Conservation (phyloP, 2,329 filamentous ascomycete genomes). For the Alternaria consortialis region DNA sequence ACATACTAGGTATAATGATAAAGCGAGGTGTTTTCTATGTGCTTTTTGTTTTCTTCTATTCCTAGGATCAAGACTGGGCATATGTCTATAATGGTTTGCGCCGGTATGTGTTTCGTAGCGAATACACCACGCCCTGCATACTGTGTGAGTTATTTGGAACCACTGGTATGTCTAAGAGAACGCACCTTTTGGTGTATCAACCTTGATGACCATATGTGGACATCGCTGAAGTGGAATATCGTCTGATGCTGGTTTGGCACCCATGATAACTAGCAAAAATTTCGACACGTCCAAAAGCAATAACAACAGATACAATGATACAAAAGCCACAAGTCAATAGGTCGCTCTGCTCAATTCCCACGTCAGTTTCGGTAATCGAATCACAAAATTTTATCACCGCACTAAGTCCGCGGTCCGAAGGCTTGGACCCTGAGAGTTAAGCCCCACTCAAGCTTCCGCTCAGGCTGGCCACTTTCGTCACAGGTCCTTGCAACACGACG, state of each 20-base stretch:
- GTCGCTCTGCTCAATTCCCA: background rate
- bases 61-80: constrained; percentile 63
- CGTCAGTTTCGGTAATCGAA: background rate
- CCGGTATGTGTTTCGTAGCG: constrained; percentile 57
- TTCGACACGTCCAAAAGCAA: background rate
- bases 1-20: constrained; percentile 66
- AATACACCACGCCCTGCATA: constrained; percentile 63
- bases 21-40: constrained; percentile 61
- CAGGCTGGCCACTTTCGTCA: constrained; percentile 15
- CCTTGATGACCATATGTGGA: constrained; percentile 54
- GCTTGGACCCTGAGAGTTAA: constrained; percentile 7
- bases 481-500: constrained; percentile 14
- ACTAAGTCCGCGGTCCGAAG: constrained; percentile 14
- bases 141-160: constrained; percentile 6
- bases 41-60: constrained; percentile 57
- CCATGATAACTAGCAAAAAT: constrained; percentile 1
- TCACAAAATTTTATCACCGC: constrained; percentile 13
- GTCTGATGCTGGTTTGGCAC: background rate
- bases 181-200: constrained; percentile 62
- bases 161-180: background rate
- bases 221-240: constrained; percentile 53
- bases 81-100: constrained; percentile 60
- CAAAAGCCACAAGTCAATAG: background rate
- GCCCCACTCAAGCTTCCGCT: constrained; percentile 25
- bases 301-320: background rate